phyloP scores from a whole-genome alignment of 2,329 filamentous ascomycete species.

The Cercospora zeae-maydis region DNA sequence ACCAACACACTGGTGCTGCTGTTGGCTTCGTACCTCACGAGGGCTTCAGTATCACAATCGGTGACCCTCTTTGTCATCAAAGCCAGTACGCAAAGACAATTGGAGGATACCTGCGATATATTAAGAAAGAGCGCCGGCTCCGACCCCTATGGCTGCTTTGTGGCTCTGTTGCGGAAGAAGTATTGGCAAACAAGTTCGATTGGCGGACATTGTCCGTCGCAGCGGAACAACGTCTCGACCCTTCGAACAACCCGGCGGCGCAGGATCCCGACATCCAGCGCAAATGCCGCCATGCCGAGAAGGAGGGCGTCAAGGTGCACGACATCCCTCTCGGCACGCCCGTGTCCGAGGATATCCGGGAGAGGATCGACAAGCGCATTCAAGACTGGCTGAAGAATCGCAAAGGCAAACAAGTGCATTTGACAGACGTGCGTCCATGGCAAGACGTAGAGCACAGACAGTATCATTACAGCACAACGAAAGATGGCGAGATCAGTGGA shows the following conservation, averaged over 20 bases:
- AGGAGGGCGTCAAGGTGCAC: conserved; percentile 76
- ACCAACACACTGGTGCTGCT: conserved; percentile 72
- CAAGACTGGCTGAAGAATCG: conserved; percentile 74
- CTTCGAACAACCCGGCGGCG: conserved; percentile 63
- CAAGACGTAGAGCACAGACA: conserved; percentile 76
- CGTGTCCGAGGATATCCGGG: conserved; percentile 62
- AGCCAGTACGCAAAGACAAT: conserved; percentile 73
- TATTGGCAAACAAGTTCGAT: conserved; percentile 73
- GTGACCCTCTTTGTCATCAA: conserved; percentile 79
- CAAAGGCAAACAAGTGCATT: conserved; percentile 81
- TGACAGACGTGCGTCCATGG: conserved; percentile 89
- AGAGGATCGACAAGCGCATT: conserved; percentile 68
- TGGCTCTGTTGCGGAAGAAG: conserved; percentile 72
- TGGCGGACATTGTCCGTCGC: conserved; percentile 88
- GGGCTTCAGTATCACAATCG: conserved; percentile 78
- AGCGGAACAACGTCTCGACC: conserved; percentile 82
- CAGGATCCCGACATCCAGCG: conserved; percentile 64
- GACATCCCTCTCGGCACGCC: conserved; percentile 65
- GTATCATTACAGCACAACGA: conserved; percentile 76
- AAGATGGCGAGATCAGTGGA: conserved; percentile 67
- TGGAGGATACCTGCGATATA: conserved; percentile 67
- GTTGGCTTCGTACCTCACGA: conserved; percentile 76
- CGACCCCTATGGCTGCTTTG: conserved; percentile 88
- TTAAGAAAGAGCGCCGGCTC: conserved; percentile 66
- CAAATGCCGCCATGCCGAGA: conserved; percentile 77